Evolutionary conservation across 139 green algal species (phyloP), one percentile per base, ranked within the genome.

Genomic region (Chlamydomonas sp.): DNA sequence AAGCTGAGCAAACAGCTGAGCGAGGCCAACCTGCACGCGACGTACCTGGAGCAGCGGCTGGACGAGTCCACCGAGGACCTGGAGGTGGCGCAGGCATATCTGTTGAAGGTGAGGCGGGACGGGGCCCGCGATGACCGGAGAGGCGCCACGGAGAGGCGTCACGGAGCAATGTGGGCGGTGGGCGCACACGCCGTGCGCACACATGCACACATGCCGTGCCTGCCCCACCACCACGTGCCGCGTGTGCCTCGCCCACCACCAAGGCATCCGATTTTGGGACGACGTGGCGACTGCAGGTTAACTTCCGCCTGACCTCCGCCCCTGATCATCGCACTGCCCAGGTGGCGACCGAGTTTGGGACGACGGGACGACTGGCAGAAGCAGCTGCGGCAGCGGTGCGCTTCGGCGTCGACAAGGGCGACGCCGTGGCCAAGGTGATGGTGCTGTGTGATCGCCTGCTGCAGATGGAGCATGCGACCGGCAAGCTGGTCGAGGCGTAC

Each of bases 341-440:
- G 78, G 65, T 87, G 31, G 48, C 73, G 16, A 72, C 73, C 63
- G 82, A 88, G 58, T 82, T 84, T 73, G 82, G 73, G 30, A 72
- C 74, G 54, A 84, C 78, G 8, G 67, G 59, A 24, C 73, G 81
- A 20, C 39, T 87, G n/a, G 81, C 76, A 30, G 69, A 85, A 30
- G 67, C 74, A n/a, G 66, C 80, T 0, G 73, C 77, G 24, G 83
- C 83, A 2, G 78, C 81, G 1, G 71, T 87, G 13, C 74, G 76
- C 35, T 87, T 87, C 69, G 81, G 77, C 2, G 78, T 80, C 20
- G 80, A 87, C 54, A 39, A 70, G 24, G 72, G 80, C 61, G 83
- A 87, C 31, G 74, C 78, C 0, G 65, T 84, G 28, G 65, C 62
- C 29, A 81, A 83, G 76, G 61, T 84, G 35, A 35, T 66, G 31